Conservation (phyloP, 805 yeast genomes). For the Candida sonorensis region DNA sequence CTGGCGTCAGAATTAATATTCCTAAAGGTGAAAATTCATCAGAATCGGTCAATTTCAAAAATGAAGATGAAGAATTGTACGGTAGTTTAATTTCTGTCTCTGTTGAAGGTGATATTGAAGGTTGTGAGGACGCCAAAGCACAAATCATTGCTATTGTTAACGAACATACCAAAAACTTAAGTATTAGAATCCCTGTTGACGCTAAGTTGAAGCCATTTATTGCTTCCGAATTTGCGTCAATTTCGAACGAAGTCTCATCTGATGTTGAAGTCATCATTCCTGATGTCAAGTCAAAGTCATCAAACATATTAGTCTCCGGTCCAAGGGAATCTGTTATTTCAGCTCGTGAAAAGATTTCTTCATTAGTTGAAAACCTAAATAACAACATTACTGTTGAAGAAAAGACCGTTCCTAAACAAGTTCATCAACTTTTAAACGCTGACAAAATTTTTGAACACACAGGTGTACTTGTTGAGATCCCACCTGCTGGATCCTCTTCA, state of each 20-base stretch:
- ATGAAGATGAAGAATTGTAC: constrained; percentile 48
- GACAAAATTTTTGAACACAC: constrained; percentile 44
- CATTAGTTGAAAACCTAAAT: constrained; percentile 37
- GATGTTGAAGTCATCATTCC: constrained; percentile 26
- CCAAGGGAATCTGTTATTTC: constrained; percentile 57
- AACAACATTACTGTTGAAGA: constrained; percentile 42
- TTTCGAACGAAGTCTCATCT: constrained; percentile 11
- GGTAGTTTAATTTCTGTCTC: constrained; percentile 55
- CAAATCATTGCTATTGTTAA: constrained; percentile 67
- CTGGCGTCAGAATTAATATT: constrained; percentile 67
- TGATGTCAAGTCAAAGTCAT: constrained; percentile 30
- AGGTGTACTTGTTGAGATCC: constrained; percentile 52
- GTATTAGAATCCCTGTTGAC: constrained; percentile 41
- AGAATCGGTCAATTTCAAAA: constrained; percentile 3
- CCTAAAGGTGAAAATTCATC: constrained; percentile 28
- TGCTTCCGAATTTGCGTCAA: constrained; percentile 23
- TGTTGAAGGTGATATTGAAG: constrained; percentile 79
- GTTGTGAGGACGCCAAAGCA: constrained; percentile 66
- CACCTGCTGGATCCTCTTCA: constrained; percentile 35
- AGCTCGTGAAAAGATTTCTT: constrained; percentile 46
- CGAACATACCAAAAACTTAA: constrained; percentile 59
- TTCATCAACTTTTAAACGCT: constrained; percentile 64
- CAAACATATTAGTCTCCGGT: constrained; percentile 53
- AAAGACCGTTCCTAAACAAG: constrained; percentile 57
- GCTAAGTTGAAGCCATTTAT: constrained; percentile 40